A percentile compares a stretch with the other conserved stretches of the same genome.
Conservation (phyloP, 371 early-diverging fungal genomes). For the Mucor indicus region DNA sequence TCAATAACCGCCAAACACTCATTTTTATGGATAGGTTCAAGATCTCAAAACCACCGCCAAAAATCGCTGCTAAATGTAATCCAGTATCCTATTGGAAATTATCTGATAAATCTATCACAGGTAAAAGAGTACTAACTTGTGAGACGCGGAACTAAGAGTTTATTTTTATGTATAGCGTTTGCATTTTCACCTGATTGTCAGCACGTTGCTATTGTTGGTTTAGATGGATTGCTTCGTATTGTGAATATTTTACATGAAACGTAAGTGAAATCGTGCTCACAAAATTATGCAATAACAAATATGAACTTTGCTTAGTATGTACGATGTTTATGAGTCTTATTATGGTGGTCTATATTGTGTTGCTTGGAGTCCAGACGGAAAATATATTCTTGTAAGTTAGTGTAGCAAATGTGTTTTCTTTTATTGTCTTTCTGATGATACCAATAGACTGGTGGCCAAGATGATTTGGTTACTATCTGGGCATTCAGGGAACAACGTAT, state of each 20-base stretch:
- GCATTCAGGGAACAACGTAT: constrained; percentile 70
- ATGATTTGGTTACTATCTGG: constrained; percentile 95
- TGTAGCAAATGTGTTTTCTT: not conserved
- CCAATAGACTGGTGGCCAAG: constrained; percentile 88
- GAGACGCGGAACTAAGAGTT: not conserved
- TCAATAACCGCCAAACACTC: no score
- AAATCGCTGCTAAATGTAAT: constrained; percentile 59
- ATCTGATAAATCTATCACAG: constrained; percentile 60
- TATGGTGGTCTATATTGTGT: constrained; percentile 87
- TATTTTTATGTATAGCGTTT: constrained; percentile 43
- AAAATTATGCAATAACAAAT: no score
- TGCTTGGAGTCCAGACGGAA: constrained; percentile 91
- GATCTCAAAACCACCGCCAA: constrained; percentile 48
- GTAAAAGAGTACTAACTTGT: constrained; percentile 24
- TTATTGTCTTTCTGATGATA: not conserved
- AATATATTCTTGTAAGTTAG: constrained; percentile 76
- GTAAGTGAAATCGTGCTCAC: constrained; percentile 33
- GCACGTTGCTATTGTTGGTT: constrained; percentile 73
- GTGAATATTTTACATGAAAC: constrained; percentile 70
- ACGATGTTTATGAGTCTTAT: constrained; percentile 75
- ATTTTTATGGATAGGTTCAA: constrained; percentile 42
- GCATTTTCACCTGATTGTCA: constrained; percentile 87
- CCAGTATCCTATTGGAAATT: constrained; percentile 77
- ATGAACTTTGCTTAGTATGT: constrained; percentile 36
- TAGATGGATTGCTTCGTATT: constrained; percentile 76